Evolutionary conservation across 148 eudicot genomes (phyloP).

Genomic region (Camellia lanceoleosa): DNA sequence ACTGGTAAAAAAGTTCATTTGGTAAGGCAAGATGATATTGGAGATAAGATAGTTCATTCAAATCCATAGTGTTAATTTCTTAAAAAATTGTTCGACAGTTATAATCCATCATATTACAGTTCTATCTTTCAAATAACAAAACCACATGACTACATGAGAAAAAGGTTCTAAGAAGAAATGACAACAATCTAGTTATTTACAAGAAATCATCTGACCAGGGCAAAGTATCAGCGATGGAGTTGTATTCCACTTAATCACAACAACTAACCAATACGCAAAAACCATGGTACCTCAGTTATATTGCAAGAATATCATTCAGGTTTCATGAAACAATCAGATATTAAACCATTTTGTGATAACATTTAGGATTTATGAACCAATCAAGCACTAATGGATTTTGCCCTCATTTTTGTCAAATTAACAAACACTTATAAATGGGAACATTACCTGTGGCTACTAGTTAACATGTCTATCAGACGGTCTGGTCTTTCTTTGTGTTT

Average conservation of each 20-base stretch:
- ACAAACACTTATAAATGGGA: background rate
- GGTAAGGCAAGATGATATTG: no score
- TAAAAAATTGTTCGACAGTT: no score
- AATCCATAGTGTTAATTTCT: no score
- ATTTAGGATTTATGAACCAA: background rate
- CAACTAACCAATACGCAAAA: background rate
- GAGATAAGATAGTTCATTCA: no score
- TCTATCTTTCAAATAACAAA: no score
- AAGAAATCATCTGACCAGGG: background rate
- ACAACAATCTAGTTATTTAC: no score
- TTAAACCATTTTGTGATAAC: background rate
- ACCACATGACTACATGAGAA: no score
- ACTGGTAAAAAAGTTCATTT: no score
- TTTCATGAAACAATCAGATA: background rate
- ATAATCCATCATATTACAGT: no score
- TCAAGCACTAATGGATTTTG: slow-evolving; percentile 6
- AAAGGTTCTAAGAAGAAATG: no score
- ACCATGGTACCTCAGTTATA: background rate
- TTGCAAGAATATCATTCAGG: background rate
- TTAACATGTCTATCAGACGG: slow-evolving; percentile 98
- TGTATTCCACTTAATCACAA: background rate
- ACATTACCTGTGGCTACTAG: slow-evolving; percentile 89
- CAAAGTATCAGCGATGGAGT: background rate
- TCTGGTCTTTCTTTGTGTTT: slow-evolving; percentile 98
- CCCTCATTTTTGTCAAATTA: slow-evolving; percentile 3